These are phyloP conservation scores for Sphaerobolus stellatus DNA, from an alignment of 1,284 basidiomycete genomes.

Conservation along the genomic window DNA sequence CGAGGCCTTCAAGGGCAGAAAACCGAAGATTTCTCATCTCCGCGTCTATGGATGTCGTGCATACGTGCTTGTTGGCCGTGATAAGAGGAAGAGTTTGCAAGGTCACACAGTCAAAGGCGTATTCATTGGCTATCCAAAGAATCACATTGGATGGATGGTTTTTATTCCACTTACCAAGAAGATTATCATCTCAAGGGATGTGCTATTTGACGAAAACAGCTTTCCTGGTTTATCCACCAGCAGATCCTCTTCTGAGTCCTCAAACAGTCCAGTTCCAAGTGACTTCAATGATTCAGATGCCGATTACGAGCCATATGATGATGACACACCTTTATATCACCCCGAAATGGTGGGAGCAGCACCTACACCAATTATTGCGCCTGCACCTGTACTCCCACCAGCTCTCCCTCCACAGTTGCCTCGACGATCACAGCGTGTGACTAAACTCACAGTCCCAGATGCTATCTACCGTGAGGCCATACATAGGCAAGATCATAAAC, in stretches of 20 bases:
- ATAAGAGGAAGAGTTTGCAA: constrained; percentile 26
- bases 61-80: constrained; percentile 34
- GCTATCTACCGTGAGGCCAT: neutral
- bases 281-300: too few relatives aligned
- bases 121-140: constrained; percentile 36
- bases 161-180: constrained; percentile 26
- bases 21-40: constrained; percentile 30
- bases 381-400: neutral
- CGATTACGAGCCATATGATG: too few relatives aligned
- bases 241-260: constrained; percentile 4
- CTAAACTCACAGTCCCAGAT: neutral
- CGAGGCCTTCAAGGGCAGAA: constrained; percentile 11
- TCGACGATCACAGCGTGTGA: neutral
- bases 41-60: constrained; percentile 34
- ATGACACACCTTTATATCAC: too few relatives aligned
- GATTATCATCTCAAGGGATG: constrained; percentile 25
- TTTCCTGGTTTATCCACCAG: constrained; percentile 20
- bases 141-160: constrained; percentile 31
- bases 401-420: neutral
- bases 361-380: too few relatives aligned
- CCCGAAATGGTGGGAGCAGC: too few relatives aligned
- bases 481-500: neutral
- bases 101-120: constrained; percentile 34
- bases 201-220: constrained; percentile 29
- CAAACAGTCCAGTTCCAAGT: constrained; percentile 1